Evolutionary conservation across 2,329 filamentous ascomycete genomes (phyloP).

Genomic region (Epichloe coenophiala): DNA sequence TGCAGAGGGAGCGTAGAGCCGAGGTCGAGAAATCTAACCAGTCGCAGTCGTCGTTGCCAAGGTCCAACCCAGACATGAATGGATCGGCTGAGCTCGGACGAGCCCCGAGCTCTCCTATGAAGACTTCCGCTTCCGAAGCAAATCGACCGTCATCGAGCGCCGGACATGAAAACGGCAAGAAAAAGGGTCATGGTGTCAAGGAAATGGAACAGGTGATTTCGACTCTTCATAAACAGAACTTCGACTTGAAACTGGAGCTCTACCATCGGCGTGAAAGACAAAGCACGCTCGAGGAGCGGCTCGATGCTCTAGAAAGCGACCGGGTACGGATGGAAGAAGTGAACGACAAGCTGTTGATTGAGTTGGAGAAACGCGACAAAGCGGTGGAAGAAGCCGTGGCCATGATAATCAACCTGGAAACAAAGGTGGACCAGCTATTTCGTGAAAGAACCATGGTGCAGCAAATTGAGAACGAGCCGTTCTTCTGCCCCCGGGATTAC

Average conservation of each 20-base stretch:
- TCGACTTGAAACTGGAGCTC: constrained; percentile 61
- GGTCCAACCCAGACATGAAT: constrained; percentile 23
- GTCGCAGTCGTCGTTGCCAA: constrained; percentile 18
- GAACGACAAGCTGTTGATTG: constrained; percentile 43
- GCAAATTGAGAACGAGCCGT: constrained; percentile 30
- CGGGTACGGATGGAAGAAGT: constrained; percentile 41
- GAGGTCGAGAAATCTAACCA: constrained; percentile 30
- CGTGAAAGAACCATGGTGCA: constrained; percentile 40
- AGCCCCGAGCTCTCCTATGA: constrained; percentile 26
- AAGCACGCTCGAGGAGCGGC: constrained; percentile 40
- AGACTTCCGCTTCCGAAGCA: constrained; percentile 19
- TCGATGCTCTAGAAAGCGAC: constrained; percentile 41
- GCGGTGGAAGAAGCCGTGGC: constrained; percentile 57
- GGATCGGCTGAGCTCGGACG: constrained; percentile 25
- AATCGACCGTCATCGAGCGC: constrained; percentile 30
- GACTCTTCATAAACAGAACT: constrained; percentile 61
- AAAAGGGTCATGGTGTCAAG: constrained; percentile 47
- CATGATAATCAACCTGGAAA: constrained; percentile 54
- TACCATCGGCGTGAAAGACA: constrained; percentile 56
- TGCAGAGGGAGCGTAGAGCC: constrained; percentile 36
- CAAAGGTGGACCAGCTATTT: constrained; percentile 39
- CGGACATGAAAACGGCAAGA: constrained; percentile 26
- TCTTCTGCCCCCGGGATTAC: constrained; percentile 19
- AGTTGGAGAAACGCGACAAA: constrained; percentile 55
- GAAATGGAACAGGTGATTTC: constrained; percentile 59